phyloP scores from a whole-genome alignment of 208 protist genomes.

The Trypanosoma cruzi region DNA sequence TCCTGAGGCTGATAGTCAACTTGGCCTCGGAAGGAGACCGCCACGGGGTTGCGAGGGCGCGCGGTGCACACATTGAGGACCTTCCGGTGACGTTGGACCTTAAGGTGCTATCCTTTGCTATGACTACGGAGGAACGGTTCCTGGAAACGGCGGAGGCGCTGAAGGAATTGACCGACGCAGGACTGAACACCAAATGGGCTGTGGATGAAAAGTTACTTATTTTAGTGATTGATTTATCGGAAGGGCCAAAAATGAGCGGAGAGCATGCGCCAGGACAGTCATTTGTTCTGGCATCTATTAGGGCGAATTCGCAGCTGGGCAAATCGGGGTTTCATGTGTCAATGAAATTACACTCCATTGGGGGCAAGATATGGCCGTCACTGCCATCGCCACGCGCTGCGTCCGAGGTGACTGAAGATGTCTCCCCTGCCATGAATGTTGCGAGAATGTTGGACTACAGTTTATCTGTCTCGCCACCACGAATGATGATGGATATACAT shows the following conservation, averaged over 20 bases:
- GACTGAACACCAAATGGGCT: constrained; percentile 8
- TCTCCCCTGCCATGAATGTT: not conserved
- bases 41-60: not conserved
- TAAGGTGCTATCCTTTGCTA: not conserved
- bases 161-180: not conserved
- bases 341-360: constrained; percentile 8
- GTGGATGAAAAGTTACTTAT: constrained; percentile 6
- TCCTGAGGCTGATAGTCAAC: constrained; percentile 20
- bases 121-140: not conserved
- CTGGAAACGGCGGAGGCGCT: not conserved
- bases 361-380: constrained; percentile 15
- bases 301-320: constrained; percentile 3
- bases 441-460: constrained; percentile 19
- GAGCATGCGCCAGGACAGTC: not conserved
- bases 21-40: not conserved
- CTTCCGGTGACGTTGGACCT: constrained; percentile 21
- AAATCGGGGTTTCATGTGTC: constrained; percentile 6
- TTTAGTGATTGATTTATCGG: constrained; percentile 24
- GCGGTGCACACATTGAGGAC: constrained; percentile 6
- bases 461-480: not conserved
- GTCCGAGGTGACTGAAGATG: not conserved
- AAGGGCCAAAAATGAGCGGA: constrained; percentile 9
- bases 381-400: constrained; percentile 5
- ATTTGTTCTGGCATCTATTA: constrained; percentile 10
- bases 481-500: not conserved